Base-by-base conservation (phyloP, 176 grass and related monocot genomes). In the Canna indica region DNA sequence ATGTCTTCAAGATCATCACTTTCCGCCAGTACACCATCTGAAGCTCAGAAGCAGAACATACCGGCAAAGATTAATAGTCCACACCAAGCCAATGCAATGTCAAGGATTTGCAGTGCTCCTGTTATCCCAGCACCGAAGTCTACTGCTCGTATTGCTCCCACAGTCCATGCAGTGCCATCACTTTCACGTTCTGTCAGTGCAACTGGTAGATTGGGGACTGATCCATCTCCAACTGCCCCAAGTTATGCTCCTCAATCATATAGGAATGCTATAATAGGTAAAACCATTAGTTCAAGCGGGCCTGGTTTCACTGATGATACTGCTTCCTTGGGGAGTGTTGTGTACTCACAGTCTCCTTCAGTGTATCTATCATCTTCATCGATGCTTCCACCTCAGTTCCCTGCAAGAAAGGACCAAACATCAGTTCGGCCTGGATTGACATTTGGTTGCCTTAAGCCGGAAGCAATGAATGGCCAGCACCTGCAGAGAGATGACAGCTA, bases 71-170 rank as follows among this genome's bases (percentile, higher is more conserved):
- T 61, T 72, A 69, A 63, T 48, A 36, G 42, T 35, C 42, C 72
- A 52, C 67, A 73, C 39, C 67, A 83, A 77, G 74, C 32, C 50
- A 73, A 61, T 57, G 25, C 69, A 58, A 34, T 78, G 66, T 78
- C 88, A 47, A 91, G 88, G 81, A 81, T 88, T 80, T 88, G 79
- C 67, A 91, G 78, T 83, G 91, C 85, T 62, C 85, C 85, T 66
- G 60, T 84, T 77, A 74, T 84, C 16, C 69, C 75, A 31, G 76
- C 78, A 76, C 80, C 83, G 81, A 91, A 73, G 72, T 72, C 78
- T 73, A 77, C 75, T 73, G 67, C 83, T 57, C 70, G 73, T 64
- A 75, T 80, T 73, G 48, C 64, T 29, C 31, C 73, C 0, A 48
- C 73, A 79, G 64, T 75, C 77, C 85, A 81, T 75, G 64, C 71